Evolutionary conservation across 768 basidiomycete genomes (phyloP), one percentile per base, ranked within the genome.

Genomic region (Lentinus tigrinus): DNA sequence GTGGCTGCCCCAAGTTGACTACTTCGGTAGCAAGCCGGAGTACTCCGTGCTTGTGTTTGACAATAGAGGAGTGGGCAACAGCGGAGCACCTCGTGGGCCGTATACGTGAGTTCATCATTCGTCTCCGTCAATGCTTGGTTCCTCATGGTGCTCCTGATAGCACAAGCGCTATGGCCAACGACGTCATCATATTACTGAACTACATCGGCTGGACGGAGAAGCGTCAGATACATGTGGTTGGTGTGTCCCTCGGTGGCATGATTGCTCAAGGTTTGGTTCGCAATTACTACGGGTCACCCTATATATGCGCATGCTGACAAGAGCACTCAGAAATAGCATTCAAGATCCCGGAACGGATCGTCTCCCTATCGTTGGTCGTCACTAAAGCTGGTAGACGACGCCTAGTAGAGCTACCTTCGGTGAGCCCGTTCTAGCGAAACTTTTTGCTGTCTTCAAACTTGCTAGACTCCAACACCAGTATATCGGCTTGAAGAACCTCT

Each of bases 11-110:
- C 89, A 93, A 68, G 86, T 93, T 3, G 69, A 78, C 4, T 76
- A 87, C 66, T 91, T 93, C 63, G 77, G 79, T 8, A 71, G 67
- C n/a, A 69, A 78, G 16, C 72, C 75, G 13, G 73, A 82, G 31
- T 88, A 87, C 65, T 78, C 83, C 0, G 74, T 82, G 13, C 75
- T 93, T 2, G 88, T 91, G 4, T 92, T 93, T 67, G 92, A 93
- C 71, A 93, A 94, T 69, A 81, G 92, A 36, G 92, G 92, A 1
- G 89, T 89, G 6, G 92, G 92, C 7, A 81, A 90, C 69, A 89
- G 87, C 28, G 82, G 78, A 4, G 76, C 82, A 40, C 91, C 91
- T 0, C 71, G 76, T 43, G 92, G 91, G 1, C 89, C 90, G 1
- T 93, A 93, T 72, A 80, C 87, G 89, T 92, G 66, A 57, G 83